Evolutionary conservation across 768 basidiomycete genomes (phyloP).

Genomic region (Russula sp.): DNA sequence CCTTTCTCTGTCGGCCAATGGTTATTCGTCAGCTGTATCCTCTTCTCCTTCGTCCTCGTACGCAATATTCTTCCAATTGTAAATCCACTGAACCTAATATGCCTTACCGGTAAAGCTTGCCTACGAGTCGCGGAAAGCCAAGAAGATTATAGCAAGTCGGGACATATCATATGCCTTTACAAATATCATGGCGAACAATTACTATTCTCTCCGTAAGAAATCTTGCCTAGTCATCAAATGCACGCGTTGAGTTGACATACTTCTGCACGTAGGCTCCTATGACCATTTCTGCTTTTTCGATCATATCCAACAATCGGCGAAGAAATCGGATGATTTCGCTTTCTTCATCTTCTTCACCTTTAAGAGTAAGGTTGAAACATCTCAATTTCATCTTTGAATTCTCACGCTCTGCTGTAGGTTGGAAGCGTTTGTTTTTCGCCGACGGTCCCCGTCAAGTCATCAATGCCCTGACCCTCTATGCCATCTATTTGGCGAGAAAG

Average conservation of each 20-base stretch:
- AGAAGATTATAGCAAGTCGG: slow-evolving; percentile 90
- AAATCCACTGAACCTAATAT: slow-evolving; percentile 1
- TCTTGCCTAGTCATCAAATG: slow-evolving; percentile 11
- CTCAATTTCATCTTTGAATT: neutral
- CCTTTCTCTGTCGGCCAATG: slow-evolving; percentile 89
- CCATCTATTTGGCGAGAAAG: slow-evolving; percentile 67
- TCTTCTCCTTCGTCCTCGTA: slow-evolving; percentile 94
- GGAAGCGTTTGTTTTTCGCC: slow-evolving; percentile 86
- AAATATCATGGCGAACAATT: slow-evolving; percentile 94
- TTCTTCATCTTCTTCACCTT: slow-evolving; percentile 99
- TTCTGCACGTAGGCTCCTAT: slow-evolving; percentile 66
- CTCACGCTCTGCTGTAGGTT: slow-evolving; percentile 46
- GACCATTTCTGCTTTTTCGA: slow-evolving; percentile 98
- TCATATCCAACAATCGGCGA: slow-evolving; percentile 93
- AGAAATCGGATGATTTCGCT: slow-evolving; percentile 94
- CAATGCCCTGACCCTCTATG: slow-evolving; percentile 95
- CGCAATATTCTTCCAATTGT: slow-evolving; percentile 32
- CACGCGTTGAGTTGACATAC: neutral
- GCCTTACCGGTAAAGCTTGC: slow-evolving; percentile 53
- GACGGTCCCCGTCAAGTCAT: slow-evolving; percentile 97
- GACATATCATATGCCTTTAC: slow-evolving; percentile 99
- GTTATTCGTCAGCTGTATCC: slow-evolving; percentile 97
- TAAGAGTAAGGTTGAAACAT: slow-evolving; percentile 67
- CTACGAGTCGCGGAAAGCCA: slow-evolving; percentile 89
- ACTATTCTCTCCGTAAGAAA: slow-evolving; percentile 86